These are phyloP conservation scores for Cercospora citrullina DNA, from an alignment of 2,329 filamentous ascomycete species.

Conservation along the genomic window DNA sequence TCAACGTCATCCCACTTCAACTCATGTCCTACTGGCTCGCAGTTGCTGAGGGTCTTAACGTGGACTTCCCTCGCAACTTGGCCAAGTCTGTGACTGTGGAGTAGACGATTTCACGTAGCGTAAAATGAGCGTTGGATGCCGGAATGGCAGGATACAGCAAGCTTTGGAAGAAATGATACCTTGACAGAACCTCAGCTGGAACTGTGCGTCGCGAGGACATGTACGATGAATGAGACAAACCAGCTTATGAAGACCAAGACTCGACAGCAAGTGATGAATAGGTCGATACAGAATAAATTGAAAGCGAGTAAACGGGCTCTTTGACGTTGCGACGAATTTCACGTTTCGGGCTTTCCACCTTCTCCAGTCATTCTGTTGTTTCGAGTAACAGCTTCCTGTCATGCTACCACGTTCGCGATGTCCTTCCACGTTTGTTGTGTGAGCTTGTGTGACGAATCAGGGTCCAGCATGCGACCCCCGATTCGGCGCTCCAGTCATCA, in stretches of 20 bases:
- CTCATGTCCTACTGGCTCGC: conserved; percentile 99
- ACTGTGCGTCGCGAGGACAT: conserved; percentile 15
- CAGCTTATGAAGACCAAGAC: background rate
- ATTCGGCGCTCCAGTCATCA: background rate
- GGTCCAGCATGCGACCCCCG: background rate
- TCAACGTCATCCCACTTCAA: conserved; percentile 97
- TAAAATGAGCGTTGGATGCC: background rate
- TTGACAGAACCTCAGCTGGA: conserved; percentile 14
- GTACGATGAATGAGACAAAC: conserved; percentile 7
- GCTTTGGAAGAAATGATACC: conserved; percentile 11
- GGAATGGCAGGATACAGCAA: background rate
- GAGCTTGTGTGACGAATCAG: background rate
- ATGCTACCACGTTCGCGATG: background rate
- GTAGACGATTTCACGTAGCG: conserved; percentile 52
- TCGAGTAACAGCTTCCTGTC: background rate
- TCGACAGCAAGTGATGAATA: conserved; percentile 8
- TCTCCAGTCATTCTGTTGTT: background rate
- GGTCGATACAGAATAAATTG: conserved; percentile 8
- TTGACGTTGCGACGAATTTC: background rate
- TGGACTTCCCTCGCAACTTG: conserved; percentile 97
- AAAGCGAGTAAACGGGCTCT: background rate
- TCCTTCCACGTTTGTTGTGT: conserved; percentile 2
- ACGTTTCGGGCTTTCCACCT: background rate
- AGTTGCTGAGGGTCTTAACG: conserved; percentile 91
- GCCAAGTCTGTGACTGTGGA: conserved; percentile 99